Evolutionary conservation across 345 rosid species (phyloP).

Genomic region (Brassica rapa): DNA sequence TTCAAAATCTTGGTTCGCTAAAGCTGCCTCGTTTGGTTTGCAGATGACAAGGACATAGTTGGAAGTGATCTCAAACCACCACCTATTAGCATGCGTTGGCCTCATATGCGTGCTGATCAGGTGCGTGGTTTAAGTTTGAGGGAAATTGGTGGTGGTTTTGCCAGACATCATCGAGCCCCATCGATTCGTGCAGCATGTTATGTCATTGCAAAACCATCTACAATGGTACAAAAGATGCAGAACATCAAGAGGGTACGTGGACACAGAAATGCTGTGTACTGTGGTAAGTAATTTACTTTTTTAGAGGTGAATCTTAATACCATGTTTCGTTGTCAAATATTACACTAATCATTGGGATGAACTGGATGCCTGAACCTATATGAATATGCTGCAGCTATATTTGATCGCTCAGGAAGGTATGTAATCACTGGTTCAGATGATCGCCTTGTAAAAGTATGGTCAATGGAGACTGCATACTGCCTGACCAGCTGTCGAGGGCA

Average conservation of each 20-base stretch:
- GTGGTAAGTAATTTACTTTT: constrained; percentile 58
- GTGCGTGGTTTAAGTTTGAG: constrained; percentile 85
- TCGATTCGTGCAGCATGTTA: constrained; percentile 93
- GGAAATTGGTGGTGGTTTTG: constrained; percentile 98
- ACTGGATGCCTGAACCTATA: constrained; percentile 29
- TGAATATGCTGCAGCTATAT: constrained; percentile 73
- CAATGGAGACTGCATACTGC: constrained; percentile 99
- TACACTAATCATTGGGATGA: constrained; percentile 8
- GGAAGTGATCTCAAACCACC: constrained; percentile 51
- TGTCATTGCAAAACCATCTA: constrained; percentile 88
- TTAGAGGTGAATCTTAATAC: constrained; percentile 16
- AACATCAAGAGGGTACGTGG: constrained; percentile 89
- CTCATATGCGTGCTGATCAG: constrained; percentile 90
- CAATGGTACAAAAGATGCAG: constrained; percentile 97
- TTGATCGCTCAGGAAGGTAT: constrained; percentile 93
- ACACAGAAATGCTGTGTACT: constrained; percentile 96
- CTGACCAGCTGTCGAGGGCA: constrained; percentile 99
- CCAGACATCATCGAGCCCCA: constrained; percentile 94
- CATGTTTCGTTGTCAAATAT: background rate
- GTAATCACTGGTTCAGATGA: constrained; percentile 99
- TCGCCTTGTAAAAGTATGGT: constrained; percentile 98
- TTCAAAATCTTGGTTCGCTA: background rate
- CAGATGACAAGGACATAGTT: constrained; percentile 50
- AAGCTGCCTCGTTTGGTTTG: constrained; percentile 23
- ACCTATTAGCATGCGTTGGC: constrained; percentile 87